Evolutionary conservation across 495 filamentous ascomycete genomes (phyloP), one percentile per base, ranked within the genome.

Genomic region (Daldinia childiae): DNA sequence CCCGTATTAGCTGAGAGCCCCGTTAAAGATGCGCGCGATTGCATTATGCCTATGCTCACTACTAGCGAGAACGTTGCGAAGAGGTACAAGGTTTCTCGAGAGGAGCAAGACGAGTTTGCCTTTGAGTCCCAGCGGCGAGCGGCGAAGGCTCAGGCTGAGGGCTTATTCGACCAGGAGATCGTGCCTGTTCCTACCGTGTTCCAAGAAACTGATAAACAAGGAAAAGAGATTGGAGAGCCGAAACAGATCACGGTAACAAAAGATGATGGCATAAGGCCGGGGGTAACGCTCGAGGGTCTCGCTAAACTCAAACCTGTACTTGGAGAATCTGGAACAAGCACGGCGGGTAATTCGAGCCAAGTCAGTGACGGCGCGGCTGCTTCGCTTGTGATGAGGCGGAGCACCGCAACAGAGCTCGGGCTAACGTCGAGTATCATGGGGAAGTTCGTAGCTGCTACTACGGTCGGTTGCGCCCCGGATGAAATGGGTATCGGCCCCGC

Each of bases 401-500:
- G 88, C 60, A 94, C 89, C n/a, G 94, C 94, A 5, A 87, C 84
- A 9, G 86, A 87, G 73, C 86, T 97, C 6, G 93, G 93, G 6
- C 79, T 97, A 24, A 77, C 82, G 26, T 84, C 82, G 1, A 83
- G 81, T 15, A 92, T 96, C 75, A 88, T 94, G 73, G 94, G 89
- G 26, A 90, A 90, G 80, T 97, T 92, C 83, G 92, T 93, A 2
- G 89, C 85, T 6, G 88, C 91, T 11, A 83, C 87, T 15, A 89
- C 92, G 41, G 89, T 87, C 0, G 94, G 94, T 19, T 94, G 92
- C 75, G 84, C 81, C 51, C 94, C 94, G 7, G 93, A 96, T 75
- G 94, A 97, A 86, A 97, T 97, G 94, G 94, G 94, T 41, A 86
- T 97, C 57, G 94, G 94, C 0, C 94, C 94, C 11, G 92, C 93